Base-by-base conservation (phyloP, 768 basidiomycete genomes). In the Lentinula sp. region DNA sequence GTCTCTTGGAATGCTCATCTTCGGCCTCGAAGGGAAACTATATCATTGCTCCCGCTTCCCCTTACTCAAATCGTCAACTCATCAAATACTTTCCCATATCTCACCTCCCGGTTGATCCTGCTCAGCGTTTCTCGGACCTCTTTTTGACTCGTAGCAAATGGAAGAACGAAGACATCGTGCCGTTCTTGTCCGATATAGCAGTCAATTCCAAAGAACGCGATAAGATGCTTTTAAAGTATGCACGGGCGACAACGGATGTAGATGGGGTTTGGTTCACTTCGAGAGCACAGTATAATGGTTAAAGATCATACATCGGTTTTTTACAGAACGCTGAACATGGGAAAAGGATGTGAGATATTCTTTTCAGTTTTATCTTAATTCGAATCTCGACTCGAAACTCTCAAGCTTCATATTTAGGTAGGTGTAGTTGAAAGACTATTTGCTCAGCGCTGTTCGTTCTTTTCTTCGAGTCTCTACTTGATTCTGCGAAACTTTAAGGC, bases 151-250 rank as follows among this genome's bases (percentile, higher is more conserved):
- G 88, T 5, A 64, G 82, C 21, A 82, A 83, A 49, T 95, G 93
- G 93, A 85, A 81, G 67, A 81, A 79, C 5, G 85, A 89, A 11
- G 93, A 95, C 16, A 89, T 98, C 62, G 73, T 76, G 31, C 91
- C 89, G 4, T 98, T 95, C 74, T 75, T 98, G 11, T 73, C 78
- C 5, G 93, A 93, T 63, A 85, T 97, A 59, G 88, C 88, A 0
- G 78, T 94, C n/a, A 86, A 92, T 68, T 74, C 77, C 7, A 96
- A 97, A 72, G 93, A 93, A 68, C 80, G 91, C 43, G 95, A 98
- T 70, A 93, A 88, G 70, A 70, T 96, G 63, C 74, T 97, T 42
- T 81, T 93, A 46, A 98, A 94, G 74, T 91, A 89, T 68, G 91
- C 91, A 39, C 78, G 95, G 50, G 83, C 90, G 2, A 80, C 86